Percentiles rank a stretch among this genome's conserved stretches.
phyloP scores from a whole-genome alignment of 352 stramenopile species.

The Blastocystis sp. region DNA sequence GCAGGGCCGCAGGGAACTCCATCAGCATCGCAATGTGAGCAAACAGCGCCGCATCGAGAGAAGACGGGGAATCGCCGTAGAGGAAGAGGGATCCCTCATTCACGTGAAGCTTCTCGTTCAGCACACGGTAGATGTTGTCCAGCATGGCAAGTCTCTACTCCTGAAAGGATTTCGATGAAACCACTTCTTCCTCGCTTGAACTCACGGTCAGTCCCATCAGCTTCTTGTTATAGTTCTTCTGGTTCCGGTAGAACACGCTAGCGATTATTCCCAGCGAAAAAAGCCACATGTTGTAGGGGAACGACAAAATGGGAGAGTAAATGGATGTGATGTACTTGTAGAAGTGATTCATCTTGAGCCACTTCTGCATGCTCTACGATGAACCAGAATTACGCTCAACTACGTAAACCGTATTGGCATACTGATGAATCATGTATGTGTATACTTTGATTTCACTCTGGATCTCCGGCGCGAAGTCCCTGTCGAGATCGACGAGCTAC shows the following conservation, averaged over 20 bases:
- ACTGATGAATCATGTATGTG: slow-evolving; percentile 46
- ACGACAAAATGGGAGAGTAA: slow-evolving; percentile 33
- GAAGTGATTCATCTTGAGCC: slow-evolving; percentile 6
- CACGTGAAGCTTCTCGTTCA: slow-evolving; percentile 45
- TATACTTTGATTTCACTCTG: slow-evolving; percentile 50
- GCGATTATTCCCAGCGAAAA: neutral
- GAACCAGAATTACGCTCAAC: neutral
- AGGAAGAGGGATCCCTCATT: slow-evolving; percentile 5
- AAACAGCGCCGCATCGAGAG: slow-evolving; percentile 50
- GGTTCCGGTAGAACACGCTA: neutral
- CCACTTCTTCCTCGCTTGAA: neutral
- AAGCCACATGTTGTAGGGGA: slow-evolving; percentile 32
- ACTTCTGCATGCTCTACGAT: slow-evolving; percentile 29
- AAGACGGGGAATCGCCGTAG: slow-evolving; percentile 25
- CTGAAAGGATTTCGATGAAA: neutral
- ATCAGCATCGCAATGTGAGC: slow-evolving; percentile 49
- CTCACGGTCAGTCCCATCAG: neutral
- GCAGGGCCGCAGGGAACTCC: slow-evolving; percentile 5
- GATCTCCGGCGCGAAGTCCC: neutral
- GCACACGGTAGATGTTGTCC: slow-evolving; percentile 32
- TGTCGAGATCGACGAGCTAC: slow-evolving; percentile 50
- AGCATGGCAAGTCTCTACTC: slow-evolving; percentile 32
- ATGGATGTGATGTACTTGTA: slow-evolving; percentile 7
- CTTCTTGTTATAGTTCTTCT: neutral
- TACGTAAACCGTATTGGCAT: slow-evolving; percentile 52